Conservation (phyloP, 257 asterid species). For the Solanum gracilifrons region DNA sequence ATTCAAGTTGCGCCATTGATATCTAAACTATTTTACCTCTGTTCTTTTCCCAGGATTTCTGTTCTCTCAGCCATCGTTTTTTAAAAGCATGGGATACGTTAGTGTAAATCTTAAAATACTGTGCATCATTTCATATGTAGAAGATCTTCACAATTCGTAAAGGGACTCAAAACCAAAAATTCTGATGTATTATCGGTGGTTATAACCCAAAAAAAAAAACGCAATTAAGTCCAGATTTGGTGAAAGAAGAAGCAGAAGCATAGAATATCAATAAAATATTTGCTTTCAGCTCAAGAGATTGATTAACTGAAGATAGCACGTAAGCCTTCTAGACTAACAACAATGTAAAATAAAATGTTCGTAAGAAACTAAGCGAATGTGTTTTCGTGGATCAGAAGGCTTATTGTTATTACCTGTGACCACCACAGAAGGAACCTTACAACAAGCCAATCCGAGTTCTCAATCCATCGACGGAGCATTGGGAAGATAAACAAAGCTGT, state of each 20-base stretch:
- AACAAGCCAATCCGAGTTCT: conserved; percentile 89
- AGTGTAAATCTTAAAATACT: neutral
- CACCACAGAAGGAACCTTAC: conserved; percentile 91
- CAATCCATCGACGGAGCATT: conserved; percentile 91
- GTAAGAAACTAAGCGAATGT: neutral
- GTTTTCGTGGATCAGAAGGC: neutral
- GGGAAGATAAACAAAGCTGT: conserved; percentile 73
- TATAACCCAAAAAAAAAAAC: neutral
- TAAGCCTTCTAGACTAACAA: neutral
- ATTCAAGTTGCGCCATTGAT: neutral
- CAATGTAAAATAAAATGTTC: neutral
- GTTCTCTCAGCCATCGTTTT: neutral
- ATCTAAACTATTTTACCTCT: neutral
- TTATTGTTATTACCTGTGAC: conserved; percentile 63
- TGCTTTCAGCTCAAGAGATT: neutral
- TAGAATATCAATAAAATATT: neutral
- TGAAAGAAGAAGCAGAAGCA: neutral
- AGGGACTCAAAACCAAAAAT: neutral
- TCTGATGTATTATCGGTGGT: neutral
- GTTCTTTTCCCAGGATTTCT: neutral
- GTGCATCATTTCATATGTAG: neutral
- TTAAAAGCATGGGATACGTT: neutral
- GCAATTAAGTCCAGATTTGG: neutral
- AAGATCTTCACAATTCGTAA: neutral
- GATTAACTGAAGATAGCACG: neutral